Conservation (phyloP, 2,329 filamentous ascomycete genomes). For the Rutstroemia sp. region DNA sequence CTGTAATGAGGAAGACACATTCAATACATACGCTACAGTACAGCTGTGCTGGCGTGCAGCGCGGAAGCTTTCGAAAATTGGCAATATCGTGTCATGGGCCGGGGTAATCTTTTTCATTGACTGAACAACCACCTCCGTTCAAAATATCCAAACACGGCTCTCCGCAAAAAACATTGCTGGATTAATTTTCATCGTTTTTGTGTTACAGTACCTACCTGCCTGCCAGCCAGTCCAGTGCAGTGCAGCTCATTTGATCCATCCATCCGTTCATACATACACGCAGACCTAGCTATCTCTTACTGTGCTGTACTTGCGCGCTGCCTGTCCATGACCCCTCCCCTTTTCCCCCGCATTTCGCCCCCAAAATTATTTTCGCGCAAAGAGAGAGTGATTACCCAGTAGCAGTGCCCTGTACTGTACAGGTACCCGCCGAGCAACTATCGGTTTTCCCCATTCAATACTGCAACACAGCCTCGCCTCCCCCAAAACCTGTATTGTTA, state of each 20-base stretch:
- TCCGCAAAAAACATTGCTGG: neutral
- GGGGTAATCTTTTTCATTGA: neutral
- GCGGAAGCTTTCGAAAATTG: neutral
- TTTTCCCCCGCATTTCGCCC: constrained; percentile 8
- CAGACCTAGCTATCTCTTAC: no score
- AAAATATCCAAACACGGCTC: constrained; percentile 1
- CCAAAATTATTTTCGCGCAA: neutral
- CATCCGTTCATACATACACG: no score
- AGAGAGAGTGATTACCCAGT: neutral
- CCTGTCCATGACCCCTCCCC: neutral
- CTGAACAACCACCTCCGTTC: neutral
- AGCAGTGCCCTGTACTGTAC: neutral
- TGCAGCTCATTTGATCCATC: neutral
- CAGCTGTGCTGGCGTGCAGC: constrained; percentile 1
- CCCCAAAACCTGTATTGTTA: neutral
- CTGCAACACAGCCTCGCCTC: constrained; percentile 7
- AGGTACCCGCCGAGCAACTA: neutral
- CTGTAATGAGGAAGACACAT: neutral
- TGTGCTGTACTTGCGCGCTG: no score
- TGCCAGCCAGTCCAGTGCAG: neutral
- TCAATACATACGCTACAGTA: neutral
- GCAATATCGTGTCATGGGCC: neutral
- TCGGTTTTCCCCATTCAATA: constrained; percentile 1
- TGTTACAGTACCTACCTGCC: neutral
- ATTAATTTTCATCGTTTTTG: neutral